Evolutionary conservation across 805 yeast genomes (phyloP).

Genomic region (Millerozyma miso): DNA sequence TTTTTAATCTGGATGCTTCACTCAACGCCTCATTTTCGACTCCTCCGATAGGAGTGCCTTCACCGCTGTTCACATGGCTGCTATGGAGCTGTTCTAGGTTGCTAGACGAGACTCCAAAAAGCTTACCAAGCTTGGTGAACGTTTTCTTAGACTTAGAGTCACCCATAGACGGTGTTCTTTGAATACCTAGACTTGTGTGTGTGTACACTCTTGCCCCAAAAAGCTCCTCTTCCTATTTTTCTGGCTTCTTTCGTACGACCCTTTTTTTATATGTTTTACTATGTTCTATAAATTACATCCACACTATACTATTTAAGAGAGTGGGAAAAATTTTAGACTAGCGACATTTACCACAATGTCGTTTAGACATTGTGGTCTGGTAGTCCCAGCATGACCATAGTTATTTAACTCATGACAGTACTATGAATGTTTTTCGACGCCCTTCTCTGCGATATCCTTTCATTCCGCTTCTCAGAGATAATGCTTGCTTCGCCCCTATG

Average conservation of each 20-base stretch:
- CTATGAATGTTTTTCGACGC: too few relatives aligned
- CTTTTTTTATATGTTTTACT: conserved; percentile 1
- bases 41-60: conserved; percentile 1
- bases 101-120: conserved; percentile 17
- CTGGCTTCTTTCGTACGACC: background rate
- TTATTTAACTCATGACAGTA: too few relatives aligned
- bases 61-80: background rate
- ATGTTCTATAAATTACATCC: background rate
- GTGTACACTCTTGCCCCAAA: background rate
- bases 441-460: too few relatives aligned
- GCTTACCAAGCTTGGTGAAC: conserved; percentile 16
- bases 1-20: background rate
- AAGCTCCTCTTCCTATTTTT: background rate
- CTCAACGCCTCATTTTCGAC: background rate
- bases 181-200: conserved; percentile 1
- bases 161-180: conserved; percentile 8
- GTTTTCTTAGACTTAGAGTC: conserved; percentile 17
- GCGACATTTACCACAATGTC: background rate
- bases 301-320: background rate
- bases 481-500: too few relatives aligned
- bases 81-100: conserved; percentile 7
- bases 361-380: background rate
- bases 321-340: conserved; percentile 1
- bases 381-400: background rate
- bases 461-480: too few relatives aligned